Conservation (phyloP, 2,329 filamentous ascomycete species). For the Verticillium nonalfalfae region DNA sequence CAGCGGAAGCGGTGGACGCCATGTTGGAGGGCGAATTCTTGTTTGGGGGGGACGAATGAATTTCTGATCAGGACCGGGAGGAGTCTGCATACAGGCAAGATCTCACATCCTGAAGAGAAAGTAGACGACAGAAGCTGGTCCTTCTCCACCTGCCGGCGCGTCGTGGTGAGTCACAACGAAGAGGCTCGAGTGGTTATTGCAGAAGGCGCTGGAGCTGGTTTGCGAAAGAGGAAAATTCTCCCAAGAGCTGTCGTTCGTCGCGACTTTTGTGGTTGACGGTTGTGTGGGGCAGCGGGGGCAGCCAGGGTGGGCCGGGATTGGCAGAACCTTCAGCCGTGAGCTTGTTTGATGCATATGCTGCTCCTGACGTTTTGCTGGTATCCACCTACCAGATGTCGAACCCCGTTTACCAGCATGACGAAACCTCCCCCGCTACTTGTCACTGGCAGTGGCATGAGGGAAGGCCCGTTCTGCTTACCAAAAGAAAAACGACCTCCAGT, state of each 20-base stretch:
- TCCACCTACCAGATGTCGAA: background rate
- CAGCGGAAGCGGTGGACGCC: conserved; percentile 7
- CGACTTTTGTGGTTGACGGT: background rate
- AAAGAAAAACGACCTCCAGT: background rate
- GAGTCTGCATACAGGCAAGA: conserved; percentile 7
- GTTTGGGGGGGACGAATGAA: background rate
- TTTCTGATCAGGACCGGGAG: conserved; percentile 2
- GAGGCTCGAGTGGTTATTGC: background rate
- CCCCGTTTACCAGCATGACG: background rate
- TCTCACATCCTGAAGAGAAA: conserved; percentile 12
- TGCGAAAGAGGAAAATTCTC: background rate
- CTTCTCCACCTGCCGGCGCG: background rate
- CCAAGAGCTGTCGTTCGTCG: background rate
- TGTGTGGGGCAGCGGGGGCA: background rate
- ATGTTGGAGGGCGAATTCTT: conserved; percentile 1
- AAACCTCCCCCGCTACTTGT: background rate
- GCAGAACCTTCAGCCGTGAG: background rate
- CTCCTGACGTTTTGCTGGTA: background rate
- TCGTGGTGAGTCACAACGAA: background rate
- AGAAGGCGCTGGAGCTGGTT: background rate
- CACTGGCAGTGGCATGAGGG: background rate
- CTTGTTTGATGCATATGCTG: background rate
- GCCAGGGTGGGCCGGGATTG: background rate
- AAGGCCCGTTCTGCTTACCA: no score
- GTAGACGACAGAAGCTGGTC: background rate